Conservation (phyloP, 164 flowering plant species). For the Annona cherimola region DNA sequence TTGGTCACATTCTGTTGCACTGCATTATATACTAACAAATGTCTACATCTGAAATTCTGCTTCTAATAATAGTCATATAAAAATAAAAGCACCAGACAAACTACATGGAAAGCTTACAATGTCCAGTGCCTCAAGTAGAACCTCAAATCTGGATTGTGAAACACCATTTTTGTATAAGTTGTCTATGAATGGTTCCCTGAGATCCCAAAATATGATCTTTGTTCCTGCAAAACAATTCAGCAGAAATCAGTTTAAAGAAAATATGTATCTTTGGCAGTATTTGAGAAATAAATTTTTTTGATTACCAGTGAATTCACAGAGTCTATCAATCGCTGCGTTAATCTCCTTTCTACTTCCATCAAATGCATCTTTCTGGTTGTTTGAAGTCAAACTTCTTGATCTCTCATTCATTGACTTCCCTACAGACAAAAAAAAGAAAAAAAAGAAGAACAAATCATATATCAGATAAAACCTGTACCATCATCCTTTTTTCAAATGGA, state of each 20-base stretch:
- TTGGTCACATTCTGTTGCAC: background rate
- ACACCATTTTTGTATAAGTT: constrained; percentile 76
- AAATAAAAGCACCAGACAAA: background rate
- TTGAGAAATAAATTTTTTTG: background rate
- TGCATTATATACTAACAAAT: background rate
- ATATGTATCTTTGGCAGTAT: background rate
- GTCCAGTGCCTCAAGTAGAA: constrained; percentile 82
- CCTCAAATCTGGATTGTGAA: constrained; percentile 76
- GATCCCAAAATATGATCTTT: constrained; percentile 87
- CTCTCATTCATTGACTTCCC: constrained; percentile 38
- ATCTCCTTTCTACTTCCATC: constrained; percentile 88
- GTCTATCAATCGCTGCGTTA: constrained; percentile 84
- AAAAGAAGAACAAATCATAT: background rate
- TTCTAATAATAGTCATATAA: background rate
- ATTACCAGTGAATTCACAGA: constrained; percentile 89
- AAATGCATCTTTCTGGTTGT: constrained; percentile 52
- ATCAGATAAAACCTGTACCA: background rate
- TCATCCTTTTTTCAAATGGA: background rate
- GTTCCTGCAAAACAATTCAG: constrained; percentile 50
- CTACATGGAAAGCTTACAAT: constrained; percentile 37
- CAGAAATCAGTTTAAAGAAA: background rate
- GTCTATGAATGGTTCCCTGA: constrained; percentile 82
- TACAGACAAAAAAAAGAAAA: constrained; percentile 1
- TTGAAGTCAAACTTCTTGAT: constrained; percentile 34
- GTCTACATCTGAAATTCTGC: background rate